Evolutionary conservation across 441 rosid species (phyloP), one percentile per base, ranked within the genome.

Genomic region (Pelargonium myrrhifolium): DNA sequence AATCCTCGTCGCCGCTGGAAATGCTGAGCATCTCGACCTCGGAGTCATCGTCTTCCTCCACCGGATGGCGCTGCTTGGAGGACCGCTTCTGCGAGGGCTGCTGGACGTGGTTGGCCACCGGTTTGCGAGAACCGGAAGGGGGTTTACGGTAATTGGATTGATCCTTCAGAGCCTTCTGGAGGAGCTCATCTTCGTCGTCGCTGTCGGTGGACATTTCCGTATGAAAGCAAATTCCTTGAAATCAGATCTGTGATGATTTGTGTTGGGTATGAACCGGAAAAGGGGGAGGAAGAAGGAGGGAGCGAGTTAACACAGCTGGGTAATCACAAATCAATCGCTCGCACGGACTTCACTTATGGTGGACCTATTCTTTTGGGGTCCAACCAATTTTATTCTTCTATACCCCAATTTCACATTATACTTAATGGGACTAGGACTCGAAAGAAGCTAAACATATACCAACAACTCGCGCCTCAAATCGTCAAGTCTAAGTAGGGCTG

Each of bases 1-100:
- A 68, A 37, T 89, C 97, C 76, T 93, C 97, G 55, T 93, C 98
- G 60, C 98, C 97, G 67, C 99, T 94, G 42, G 99, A 94, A 72
- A 94, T 94, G 76, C 99, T 94, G 9, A 94, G 87, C 92, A 94
- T 80, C 83, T 94, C 99, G 67, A 94, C 92, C 82, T 92, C 99
- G 72, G 99, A 94, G 68, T 89, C 97, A 3, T 91, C 99, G 49
- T 89, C 97, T 1, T 85, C 89, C 7, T 89, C 97, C 26, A 68
- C 73, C 71, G 68, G 68, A 5, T 15, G 53, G 15, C 53, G 53
- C 6, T n/a, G 53, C 53, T 47, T 47, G 53, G 53, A 40, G 45
- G 9, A 8, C 10, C 45, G 10, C 45, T 84, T 65, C 74, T 76
- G 82, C 49, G 77, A 53, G 17, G 90, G 89, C 26, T 83, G 86